Conservation (phyloP, 148 eudicot genomes). For the Amaranthus palmeri region DNA sequence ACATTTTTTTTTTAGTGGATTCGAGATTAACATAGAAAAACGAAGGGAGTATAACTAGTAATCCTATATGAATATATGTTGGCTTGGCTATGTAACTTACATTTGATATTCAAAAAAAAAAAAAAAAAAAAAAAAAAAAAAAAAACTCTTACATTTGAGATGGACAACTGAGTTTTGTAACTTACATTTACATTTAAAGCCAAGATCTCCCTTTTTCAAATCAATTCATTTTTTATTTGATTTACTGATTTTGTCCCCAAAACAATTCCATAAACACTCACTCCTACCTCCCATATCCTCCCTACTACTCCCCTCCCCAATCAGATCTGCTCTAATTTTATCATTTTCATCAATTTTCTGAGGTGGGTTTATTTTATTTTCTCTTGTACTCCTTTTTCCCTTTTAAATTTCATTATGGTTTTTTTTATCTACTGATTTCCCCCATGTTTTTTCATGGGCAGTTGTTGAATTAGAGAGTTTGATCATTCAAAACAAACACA, state of each 20-base stretch:
- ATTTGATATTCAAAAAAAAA: too few species aligned
- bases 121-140: too few species aligned
- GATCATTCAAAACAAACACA: not conserved
- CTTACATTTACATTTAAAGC: constrained; percentile 15
- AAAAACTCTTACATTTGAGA: too few species aligned
- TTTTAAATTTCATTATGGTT: not conserved
- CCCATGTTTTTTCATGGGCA: not conserved
- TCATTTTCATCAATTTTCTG: not conserved
- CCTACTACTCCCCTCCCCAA: not conserved
- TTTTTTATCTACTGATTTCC: too few species aligned
- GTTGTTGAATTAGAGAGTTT: constrained; percentile 28
- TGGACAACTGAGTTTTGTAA: constrained; percentile 6
- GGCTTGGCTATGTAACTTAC: too few species aligned
- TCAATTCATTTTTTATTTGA: not conserved
- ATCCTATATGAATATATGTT: too few species aligned
- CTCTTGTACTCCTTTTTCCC: too few species aligned
- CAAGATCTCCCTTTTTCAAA: constrained; percentile 9
- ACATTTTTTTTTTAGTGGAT: too few species aligned
- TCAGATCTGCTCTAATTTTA: constrained; percentile 18
- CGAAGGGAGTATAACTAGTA: too few species aligned
- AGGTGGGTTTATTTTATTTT: constrained; percentile 13
- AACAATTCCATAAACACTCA: not conserved
- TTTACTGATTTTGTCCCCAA: not conserved
- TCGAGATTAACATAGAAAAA: too few species aligned
- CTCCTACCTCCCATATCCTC: not conserved